Percentiles rank a stretch among this genome's conserved stretches.
These are phyloP conservation scores for Quercus suber DNA, from an alignment of 306 rosid genomes.

Conservation along the genomic window DNA sequence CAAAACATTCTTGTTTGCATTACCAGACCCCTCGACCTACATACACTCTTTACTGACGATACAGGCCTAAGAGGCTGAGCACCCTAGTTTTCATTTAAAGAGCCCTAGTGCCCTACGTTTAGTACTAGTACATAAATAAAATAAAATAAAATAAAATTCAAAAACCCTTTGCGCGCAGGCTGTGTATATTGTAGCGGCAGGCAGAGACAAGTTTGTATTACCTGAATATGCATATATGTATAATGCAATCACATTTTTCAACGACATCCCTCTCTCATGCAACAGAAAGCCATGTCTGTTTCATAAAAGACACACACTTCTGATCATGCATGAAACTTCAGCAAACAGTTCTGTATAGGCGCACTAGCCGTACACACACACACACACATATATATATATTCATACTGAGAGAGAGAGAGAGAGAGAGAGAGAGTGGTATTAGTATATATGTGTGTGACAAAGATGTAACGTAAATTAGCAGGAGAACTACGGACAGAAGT, in stretches of 20 bases:
- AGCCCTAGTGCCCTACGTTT: slow-evolving; percentile 11
- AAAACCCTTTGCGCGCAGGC: background rate
- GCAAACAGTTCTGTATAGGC: slow-evolving; percentile 51
- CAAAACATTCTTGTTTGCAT: slow-evolving; percentile 78
- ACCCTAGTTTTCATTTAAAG: slow-evolving; percentile 39
- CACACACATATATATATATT: slow-evolving; percentile 12
- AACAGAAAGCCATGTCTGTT: slow-evolving; percentile 40
- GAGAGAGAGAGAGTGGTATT: slow-evolving; percentile 14
- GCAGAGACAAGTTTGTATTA: slow-evolving; percentile 32
- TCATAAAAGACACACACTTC: slow-evolving; percentile 42
- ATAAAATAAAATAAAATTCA: too few species aligned
- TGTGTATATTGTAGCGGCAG: background rate
- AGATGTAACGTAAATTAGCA: slow-evolving; percentile 59
- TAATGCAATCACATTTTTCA: slow-evolving; percentile 36
- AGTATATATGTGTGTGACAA: slow-evolving; percentile 46
- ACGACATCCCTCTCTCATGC: slow-evolving; percentile 38
- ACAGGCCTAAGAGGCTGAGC: slow-evolving; percentile 32
- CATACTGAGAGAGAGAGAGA: slow-evolving; percentile 29
- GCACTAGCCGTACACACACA: slow-evolving; percentile 41
- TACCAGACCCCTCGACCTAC: slow-evolving; percentile 37
- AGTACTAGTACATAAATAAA: background rate
- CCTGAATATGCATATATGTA: slow-evolving; percentile 8
- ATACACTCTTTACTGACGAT: slow-evolving; percentile 37
- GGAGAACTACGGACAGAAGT: slow-evolving; percentile 44
- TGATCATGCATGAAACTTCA: slow-evolving; percentile 66